Evolutionary conservation across 2,329 filamentous ascomycete species (phyloP).

Genomic region (Myriosclerotinia curreyana): DNA sequence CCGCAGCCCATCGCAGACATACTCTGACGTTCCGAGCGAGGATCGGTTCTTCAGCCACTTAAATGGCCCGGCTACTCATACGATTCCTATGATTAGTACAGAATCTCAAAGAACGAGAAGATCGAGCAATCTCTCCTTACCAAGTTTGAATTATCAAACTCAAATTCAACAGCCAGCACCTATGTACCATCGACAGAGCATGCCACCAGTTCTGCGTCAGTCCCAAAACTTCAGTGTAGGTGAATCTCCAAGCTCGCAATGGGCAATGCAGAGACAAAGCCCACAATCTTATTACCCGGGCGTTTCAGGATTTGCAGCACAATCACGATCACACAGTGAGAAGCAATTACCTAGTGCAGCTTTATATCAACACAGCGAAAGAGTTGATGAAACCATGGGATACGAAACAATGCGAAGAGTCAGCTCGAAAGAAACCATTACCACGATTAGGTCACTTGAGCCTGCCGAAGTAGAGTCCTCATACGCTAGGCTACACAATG

Average conservation of each 20-base stretch:
- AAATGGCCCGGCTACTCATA: neutral
- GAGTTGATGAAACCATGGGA: conserved; percentile 29
- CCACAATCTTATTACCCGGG: conserved; percentile 24
- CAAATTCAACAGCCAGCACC: conserved; percentile 17
- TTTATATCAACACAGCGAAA: conserved; percentile 27
- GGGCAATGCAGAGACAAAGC: conserved; percentile 23
- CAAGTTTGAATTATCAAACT: conserved; percentile 2
- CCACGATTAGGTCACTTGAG: conserved; percentile 36
- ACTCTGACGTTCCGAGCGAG: neutral
- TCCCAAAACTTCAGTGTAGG: neutral
- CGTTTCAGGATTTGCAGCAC: conserved; percentile 30
- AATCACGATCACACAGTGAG: conserved; percentile 29
- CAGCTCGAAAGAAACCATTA: conserved; percentile 35
- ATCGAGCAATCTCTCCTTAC: conserved; percentile 4
- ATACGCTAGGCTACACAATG: conserved; percentile 29
- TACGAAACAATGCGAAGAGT: conserved; percentile 30
- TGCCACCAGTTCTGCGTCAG: conserved; percentile 17
- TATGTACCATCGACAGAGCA: conserved; percentile 23
- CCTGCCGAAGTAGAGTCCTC: conserved; percentile 32
- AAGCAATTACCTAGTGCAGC: conserved; percentile 26
- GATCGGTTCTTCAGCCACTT: neutral
- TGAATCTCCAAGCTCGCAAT: conserved; percentile 19
- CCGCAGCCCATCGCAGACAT: conserved; percentile 6
- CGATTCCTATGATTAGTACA: conserved; percentile 16
- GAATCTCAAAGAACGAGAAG: conserved; percentile 11